Conservation (phyloP, 2,329 filamentous ascomycete genomes). For the Aspergillus oerlinghausenensis region DNA sequence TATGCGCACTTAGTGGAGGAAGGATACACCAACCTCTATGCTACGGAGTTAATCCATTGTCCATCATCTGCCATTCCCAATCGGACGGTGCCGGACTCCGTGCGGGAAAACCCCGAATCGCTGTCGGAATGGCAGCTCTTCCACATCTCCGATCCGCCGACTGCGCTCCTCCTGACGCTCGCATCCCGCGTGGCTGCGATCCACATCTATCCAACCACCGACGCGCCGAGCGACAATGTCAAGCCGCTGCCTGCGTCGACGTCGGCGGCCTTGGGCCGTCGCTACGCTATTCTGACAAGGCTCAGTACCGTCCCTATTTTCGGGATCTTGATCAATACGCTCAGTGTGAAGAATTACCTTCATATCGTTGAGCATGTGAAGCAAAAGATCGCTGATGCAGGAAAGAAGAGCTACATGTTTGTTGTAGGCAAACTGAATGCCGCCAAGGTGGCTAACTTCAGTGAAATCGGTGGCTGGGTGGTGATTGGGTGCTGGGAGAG, state of each 20-base stretch:
- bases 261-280: conserved; percentile 65
- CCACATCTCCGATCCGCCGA: conserved; percentile 76
- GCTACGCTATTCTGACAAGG: conserved; percentile 80
- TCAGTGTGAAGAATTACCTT: conserved; percentile 88
- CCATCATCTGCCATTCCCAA: conserved; percentile 81
- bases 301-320: conserved; percentile 79
- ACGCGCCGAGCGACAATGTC: conserved; percentile 21
- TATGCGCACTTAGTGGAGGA: conserved; percentile 48
- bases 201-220: conserved; percentile 66
- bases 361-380: conserved; percentile 71
- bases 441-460: conserved; percentile 93
- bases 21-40: conserved; percentile 68
- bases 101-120: conserved; percentile 41
- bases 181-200: conserved; percentile 75
- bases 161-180: conserved; percentile 79
- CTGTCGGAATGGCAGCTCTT: conserved; percentile 71
- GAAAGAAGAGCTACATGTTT: conserved; percentile 94
- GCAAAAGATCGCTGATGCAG: conserved; percentile 66
- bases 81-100: conserved; percentile 58
- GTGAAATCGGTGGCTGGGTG: conserved; percentile 93
- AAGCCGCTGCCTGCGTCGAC: conserved; percentile 48
- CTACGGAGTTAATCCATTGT: conserved; percentile 70
- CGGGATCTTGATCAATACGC: conserved; percentile 92
- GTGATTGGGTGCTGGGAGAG: conserved; percentile 99
- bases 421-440: conserved; percentile 96